Conservation (phyloP, 2,329 filamentous ascomycete species). For the Ceratocystis ficicola region DNA sequence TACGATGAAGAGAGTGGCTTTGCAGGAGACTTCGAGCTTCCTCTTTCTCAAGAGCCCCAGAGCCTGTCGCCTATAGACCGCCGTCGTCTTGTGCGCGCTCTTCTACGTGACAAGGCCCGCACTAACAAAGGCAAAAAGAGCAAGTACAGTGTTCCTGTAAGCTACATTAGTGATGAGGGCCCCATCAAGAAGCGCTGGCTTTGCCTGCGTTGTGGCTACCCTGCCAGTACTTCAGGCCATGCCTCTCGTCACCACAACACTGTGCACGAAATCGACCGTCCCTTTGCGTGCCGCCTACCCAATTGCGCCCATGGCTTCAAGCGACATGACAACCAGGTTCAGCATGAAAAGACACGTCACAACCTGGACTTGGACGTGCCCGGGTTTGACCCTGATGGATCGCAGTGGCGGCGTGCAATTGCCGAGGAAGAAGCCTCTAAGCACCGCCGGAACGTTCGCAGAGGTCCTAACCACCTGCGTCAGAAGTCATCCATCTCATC, state of each 20-base stretch:
- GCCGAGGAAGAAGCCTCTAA: slow-evolving; percentile 7
- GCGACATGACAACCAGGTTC: slow-evolving; percentile 14
- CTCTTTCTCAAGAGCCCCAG: slow-evolving; percentile 1
- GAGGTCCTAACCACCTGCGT: not conserved
- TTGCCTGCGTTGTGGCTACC: slow-evolving; percentile 11
- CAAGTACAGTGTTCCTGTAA: slow-evolving; percentile 11
- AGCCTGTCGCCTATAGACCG: not conserved
- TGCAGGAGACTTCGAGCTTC: not conserved
- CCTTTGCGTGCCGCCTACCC: slow-evolving; percentile 9
- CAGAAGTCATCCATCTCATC: slow-evolving; percentile 1
- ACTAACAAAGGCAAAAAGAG: slow-evolving; percentile 12
- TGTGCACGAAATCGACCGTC: not conserved
- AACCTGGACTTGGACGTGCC: slow-evolving; percentile 6
- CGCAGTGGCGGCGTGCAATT: not conserved
- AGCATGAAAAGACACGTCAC: slow-evolving; percentile 16
- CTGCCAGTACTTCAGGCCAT: slow-evolving; percentile 13
- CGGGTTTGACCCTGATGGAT: slow-evolving; percentile 1
- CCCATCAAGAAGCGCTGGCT: slow-evolving; percentile 11
- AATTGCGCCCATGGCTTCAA: slow-evolving; percentile 13
- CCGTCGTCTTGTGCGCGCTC: not conserved
- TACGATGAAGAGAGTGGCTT: not conserved
- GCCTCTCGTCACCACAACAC: slow-evolving; percentile 13
- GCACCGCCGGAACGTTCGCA: slow-evolving; percentile 1
- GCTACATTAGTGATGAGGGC: not conserved
- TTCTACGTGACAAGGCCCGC: slow-evolving; percentile 3